Percentiles rank a stretch among this genome's conserved stretches.
Evolutionary conservation across 2,329 filamentous ascomycete genomes (phyloP).

Genomic region (Fusarium sororula): DNA sequence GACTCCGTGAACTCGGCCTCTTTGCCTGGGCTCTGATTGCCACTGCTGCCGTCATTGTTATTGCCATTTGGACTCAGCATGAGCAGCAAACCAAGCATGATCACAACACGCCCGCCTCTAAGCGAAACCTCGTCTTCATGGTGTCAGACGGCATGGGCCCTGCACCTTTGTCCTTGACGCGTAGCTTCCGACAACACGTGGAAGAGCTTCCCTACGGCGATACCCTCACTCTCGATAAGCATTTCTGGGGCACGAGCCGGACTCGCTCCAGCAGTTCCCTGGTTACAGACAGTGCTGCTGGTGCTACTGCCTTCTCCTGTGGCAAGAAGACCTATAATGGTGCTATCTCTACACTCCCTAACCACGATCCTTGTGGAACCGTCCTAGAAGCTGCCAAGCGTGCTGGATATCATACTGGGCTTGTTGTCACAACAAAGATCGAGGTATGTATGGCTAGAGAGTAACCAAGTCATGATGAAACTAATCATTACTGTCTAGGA

Average conservation of each 20-base stretch:
- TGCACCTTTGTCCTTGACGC: constrained; percentile 85
- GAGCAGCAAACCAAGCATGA: constrained; percentile 59
- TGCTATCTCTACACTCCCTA: constrained; percentile 88
- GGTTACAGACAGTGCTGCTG: constrained; percentile 96
- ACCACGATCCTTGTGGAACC: constrained; percentile 88
- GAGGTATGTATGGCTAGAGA: not conserved
- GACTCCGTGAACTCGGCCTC: constrained; percentile 75
- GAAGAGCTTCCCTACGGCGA: constrained; percentile 78
- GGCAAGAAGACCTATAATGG: constrained; percentile 95
- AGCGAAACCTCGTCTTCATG: constrained; percentile 98
- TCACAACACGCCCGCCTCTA: constrained; percentile 61
- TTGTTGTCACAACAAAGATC: constrained; percentile 85
- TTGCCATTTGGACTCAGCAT: constrained; percentile 83
- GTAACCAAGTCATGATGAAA: not conserved
- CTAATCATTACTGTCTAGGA: constrained; percentile 72
- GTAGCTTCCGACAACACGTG: constrained; percentile 83
- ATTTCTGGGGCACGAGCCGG: constrained; percentile 89
- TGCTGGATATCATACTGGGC: constrained; percentile 88
- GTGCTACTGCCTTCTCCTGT: constrained; percentile 95
- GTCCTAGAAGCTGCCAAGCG: constrained; percentile 92
- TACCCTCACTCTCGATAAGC: constrained; percentile 81
- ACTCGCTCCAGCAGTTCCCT: constrained; percentile 86
- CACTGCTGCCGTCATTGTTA: constrained; percentile 79
- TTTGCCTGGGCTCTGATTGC: constrained; percentile 86
- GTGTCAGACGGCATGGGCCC: constrained; percentile 99